Percentiles rank a stretch among this genome's conserved stretches.
These are phyloP conservation scores for Hevea brasiliensis DNA, from an alignment of 345 rosid species.

Conservation along the genomic window DNA sequence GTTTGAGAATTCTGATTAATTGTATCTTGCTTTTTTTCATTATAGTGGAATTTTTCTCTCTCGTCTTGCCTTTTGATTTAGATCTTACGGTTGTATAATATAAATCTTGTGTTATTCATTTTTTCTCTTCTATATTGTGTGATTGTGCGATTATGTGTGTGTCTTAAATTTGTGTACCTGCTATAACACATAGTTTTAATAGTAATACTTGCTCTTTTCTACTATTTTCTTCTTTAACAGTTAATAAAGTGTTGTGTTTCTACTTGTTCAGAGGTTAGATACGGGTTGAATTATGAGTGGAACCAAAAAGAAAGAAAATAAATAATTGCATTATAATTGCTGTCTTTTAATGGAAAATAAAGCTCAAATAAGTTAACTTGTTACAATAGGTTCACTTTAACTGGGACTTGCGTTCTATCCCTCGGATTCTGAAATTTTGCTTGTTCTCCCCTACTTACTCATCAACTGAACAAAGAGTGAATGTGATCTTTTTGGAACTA, in stretches of 20 bases:
- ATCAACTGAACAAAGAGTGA: not conserved
- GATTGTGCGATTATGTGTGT: too few species aligned
- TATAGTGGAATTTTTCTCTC: too few species aligned
- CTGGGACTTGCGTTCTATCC: not conserved
- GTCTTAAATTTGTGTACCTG: too few species aligned
- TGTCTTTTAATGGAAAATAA: not conserved
- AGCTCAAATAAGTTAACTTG: not conserved
- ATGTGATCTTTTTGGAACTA: slow-evolving; percentile 10
- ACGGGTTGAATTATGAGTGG: not conserved
- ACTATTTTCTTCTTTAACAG: not conserved
- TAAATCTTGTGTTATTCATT: too few species aligned
- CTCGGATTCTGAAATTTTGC: not conserved
- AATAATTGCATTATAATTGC: not conserved
- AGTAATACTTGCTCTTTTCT: not conserved
- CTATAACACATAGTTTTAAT: not conserved
- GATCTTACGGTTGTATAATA: too few species aligned
- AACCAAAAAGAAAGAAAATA: not conserved
- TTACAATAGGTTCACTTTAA: not conserved
- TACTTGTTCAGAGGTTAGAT: not conserved
- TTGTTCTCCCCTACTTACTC: not conserved
- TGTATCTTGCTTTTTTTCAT: too few species aligned
- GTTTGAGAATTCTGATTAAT: too few species aligned
- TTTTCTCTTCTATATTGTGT: too few species aligned
- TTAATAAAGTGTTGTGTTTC: too few species aligned
- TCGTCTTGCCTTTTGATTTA: too few species aligned